A percentile compares a stretch with the other conserved stretches of the same genome.
These are phyloP conservation scores for Stagonosporopsis rhizophila DNA, from an alignment of 2,329 filamentous ascomycete species.

Conservation along the genomic window DNA sequence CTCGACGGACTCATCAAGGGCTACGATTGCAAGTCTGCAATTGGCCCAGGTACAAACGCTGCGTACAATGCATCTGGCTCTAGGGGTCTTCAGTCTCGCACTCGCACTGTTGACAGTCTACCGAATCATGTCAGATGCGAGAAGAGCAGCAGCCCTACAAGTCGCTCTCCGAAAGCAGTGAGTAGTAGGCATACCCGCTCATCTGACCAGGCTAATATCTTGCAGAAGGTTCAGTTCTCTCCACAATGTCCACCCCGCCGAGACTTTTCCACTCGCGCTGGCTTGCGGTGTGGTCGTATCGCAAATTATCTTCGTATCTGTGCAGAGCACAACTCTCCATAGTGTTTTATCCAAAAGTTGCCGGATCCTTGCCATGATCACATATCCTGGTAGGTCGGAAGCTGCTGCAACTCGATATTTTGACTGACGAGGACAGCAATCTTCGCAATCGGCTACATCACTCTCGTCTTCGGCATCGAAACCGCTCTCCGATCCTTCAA, in stretches of 20 bases:
- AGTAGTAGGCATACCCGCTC: constrained; percentile 11
- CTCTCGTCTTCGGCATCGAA: constrained; percentile 71
- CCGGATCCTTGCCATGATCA: constrained; percentile 46
- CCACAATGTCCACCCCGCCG: constrained; percentile 49
- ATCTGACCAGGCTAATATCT: constrained; percentile 20
- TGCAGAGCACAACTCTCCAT: constrained; percentile 48
- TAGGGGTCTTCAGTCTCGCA: constrained; percentile 50
- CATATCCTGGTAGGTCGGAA: constrained; percentile 48
- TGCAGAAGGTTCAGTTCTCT: constrained; percentile 46
- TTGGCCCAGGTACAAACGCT: constrained; percentile 48
- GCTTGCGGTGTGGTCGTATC: constrained; percentile 48
- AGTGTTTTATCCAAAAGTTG: constrained; percentile 48
- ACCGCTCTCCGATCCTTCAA: constrained; percentile 63
- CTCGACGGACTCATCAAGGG: constrained; percentile 39
- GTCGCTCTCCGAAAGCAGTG: constrained; percentile 44
- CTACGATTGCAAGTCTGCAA: constrained; percentile 45
- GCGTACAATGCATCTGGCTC: constrained; percentile 49
- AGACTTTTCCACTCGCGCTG: constrained; percentile 51
- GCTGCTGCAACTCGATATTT: not conserved
- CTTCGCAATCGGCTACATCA: constrained; percentile 71
- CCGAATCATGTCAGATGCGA: constrained; percentile 49
- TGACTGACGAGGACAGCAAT: constrained; percentile 58
- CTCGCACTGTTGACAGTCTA: constrained; percentile 45
- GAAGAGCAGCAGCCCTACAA: constrained; percentile 43
- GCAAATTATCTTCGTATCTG: constrained; percentile 48